Evolutionary conservation across 441 rosid species (phyloP).

Genomic region (Pelargonium fulgidum): DNA sequence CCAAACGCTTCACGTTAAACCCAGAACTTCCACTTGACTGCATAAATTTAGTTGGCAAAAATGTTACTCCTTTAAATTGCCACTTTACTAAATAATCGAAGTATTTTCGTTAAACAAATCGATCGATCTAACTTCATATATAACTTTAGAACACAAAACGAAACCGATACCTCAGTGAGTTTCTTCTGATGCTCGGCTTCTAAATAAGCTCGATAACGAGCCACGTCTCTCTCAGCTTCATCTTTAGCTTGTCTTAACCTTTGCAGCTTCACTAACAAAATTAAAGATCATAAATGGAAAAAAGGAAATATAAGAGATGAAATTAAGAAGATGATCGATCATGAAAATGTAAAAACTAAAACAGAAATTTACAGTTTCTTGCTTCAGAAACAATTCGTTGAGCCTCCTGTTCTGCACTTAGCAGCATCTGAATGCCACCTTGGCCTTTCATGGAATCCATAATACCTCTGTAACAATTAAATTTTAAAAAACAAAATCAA

Average conservation of each 20-base stretch:
- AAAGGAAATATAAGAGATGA: background rate
- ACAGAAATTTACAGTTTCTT: slow-evolving; percentile 36
- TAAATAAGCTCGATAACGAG: slow-evolving; percentile 30
- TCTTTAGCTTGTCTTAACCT: slow-evolving; percentile 66
- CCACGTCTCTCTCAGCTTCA: slow-evolving; percentile 58
- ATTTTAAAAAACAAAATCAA: background rate
- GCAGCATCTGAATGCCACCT: slow-evolving; percentile 67
- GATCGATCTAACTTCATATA: no score
- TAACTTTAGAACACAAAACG: background rate
- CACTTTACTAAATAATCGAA: no score
- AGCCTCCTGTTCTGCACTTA: slow-evolving; percentile 64
- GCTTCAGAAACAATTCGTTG: slow-evolving; percentile 50
- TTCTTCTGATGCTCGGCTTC: slow-evolving; percentile 44
- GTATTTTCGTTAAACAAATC: background rate
- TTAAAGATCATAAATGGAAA: background rate
- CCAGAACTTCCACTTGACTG: slow-evolving; percentile 34
- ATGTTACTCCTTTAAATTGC: no score
- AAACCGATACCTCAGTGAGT: slow-evolving; percentile 34
- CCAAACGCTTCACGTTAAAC: slow-evolving; percentile 38
- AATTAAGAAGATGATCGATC: no score
- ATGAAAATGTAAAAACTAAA: background rate
- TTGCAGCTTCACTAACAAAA: slow-evolving; percentile 37
- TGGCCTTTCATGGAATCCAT: slow-evolving; percentile 53
- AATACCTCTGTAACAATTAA: slow-evolving; percentile 19
- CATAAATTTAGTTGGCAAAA: background rate